phyloP scores from a whole-genome alignment of 2,329 filamentous ascomycete species.

The Knufia petricola region DNA sequence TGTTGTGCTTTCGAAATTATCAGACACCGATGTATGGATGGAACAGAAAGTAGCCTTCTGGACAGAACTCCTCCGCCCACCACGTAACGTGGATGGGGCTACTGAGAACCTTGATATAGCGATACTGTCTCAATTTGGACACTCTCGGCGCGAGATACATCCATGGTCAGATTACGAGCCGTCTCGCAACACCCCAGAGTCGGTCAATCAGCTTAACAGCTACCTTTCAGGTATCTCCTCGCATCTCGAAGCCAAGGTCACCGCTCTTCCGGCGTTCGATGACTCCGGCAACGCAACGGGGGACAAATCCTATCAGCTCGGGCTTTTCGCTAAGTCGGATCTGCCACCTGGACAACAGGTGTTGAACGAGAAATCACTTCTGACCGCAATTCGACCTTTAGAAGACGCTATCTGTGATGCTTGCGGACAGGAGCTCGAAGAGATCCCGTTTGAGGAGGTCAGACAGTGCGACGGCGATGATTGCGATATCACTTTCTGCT shows the following conservation, averaged over 20 bases:
- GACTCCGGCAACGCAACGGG: conserved; percentile 29
- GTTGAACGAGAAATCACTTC: conserved; percentile 69
- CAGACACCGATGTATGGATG: no score
- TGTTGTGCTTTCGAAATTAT: background rate
- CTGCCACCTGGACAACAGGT: conserved; percentile 67
- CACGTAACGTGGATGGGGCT: background rate
- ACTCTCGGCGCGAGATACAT: conserved; percentile 47
- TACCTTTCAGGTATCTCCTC: conserved; percentile 56
- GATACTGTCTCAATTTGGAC: conserved; percentile 23
- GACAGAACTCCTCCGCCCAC: background rate
- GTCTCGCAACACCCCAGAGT: conserved; percentile 44
- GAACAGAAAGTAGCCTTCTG: background rate
- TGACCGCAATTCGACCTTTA: conserved; percentile 81
- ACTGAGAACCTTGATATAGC: background rate
- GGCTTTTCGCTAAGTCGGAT: conserved; percentile 78
- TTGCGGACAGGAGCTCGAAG: conserved; percentile 65
- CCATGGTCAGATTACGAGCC: conserved; percentile 55
- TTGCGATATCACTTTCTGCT: conserved; percentile 53
- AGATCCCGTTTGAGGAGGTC: conserved; percentile 40
- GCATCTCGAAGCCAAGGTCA: conserved; percentile 69
- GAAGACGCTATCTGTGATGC: conserved; percentile 85
- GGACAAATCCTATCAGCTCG: conserved; percentile 52
- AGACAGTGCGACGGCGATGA: conserved; percentile 33
- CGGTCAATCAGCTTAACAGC: conserved; percentile 59
- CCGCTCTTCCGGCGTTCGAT: conserved; percentile 61